Conservation (phyloP, 2,329 filamentous ascomycete species). For the Clarireedia sp. region DNA sequence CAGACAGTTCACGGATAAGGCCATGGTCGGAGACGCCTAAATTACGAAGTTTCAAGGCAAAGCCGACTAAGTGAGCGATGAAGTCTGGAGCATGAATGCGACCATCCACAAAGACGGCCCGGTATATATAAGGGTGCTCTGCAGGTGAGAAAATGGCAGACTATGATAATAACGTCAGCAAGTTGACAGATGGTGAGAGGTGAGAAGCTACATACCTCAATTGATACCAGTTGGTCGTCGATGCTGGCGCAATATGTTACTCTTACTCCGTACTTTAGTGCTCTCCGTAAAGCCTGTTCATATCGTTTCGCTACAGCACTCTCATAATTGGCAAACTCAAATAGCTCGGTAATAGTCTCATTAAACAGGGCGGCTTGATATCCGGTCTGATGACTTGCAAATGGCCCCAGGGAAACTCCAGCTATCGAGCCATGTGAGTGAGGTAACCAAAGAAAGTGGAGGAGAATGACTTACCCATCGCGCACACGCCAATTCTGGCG, state of each 20-base stretch:
- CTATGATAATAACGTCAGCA: constrained; percentile 29
- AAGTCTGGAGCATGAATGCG: constrained; percentile 90
- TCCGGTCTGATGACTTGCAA: constrained; percentile 39
- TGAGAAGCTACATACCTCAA: constrained; percentile 55
- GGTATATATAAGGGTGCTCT: constrained; percentile 85
- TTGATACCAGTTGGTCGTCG: constrained; percentile 89
- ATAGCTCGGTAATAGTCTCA: constrained; percentile 86
- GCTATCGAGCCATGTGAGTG: constrained; percentile 46
- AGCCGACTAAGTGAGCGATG: constrained; percentile 84
- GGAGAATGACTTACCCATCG: constrained; percentile 43
- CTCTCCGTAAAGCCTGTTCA: constrained; percentile 63
- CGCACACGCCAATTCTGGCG: constrained; percentile 77
- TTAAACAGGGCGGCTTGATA: constrained; percentile 54
- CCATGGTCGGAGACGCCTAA: constrained; percentile 89
- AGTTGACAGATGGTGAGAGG: not conserved
- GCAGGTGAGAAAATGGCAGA: constrained; percentile 83
- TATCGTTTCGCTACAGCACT: constrained; percentile 80
- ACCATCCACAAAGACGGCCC: constrained; percentile 93
- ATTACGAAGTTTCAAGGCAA: constrained; percentile 88
- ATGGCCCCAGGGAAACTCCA: constrained; percentile 88
- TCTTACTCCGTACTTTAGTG: constrained; percentile 70
- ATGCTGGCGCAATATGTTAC: constrained; percentile 90
- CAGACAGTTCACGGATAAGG: constrained; percentile 80
- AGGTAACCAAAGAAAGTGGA: not conserved
- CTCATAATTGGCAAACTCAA: constrained; percentile 79